Evolutionary conservation across 2,329 filamentous ascomycete species (phyloP), one percentile per base, ranked within the genome.

Genomic region (Niveomyces coronatus): DNA sequence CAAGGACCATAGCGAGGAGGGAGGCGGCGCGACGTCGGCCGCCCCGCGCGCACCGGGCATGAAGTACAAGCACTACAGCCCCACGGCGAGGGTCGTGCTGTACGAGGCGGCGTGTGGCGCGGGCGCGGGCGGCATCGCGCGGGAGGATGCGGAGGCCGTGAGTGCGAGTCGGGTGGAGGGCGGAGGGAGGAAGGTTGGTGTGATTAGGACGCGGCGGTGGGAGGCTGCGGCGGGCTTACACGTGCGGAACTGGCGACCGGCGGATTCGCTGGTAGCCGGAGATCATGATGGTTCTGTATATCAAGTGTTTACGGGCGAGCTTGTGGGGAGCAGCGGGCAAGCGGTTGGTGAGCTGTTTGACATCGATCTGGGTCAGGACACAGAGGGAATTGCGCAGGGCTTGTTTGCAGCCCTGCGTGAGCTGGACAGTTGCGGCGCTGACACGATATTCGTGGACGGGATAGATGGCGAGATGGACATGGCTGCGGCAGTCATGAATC

Each of bases 41-140:
- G n/a, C n/a, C n/a, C 91, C 91, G 0, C 71, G 85, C 40, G 91
- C 91, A 1, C 91, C 91, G 0, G 91, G 91, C 1, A 98, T 98
- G 91, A 98, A 98, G 62, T 98, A 98, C 57, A 85, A 91, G 55
- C 91, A 98, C 57, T 98, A 98, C 54, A 94, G 88, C 30, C 91
- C 91, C 1, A 85, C 80, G 57, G 93, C 91, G 1, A 77, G 71
- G 31, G 88, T 98, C 3, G 65, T 94, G 11, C 67, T 96, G 2
- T 94, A 87, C 54, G 85, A 94, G 55, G 61, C 73, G 18, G 58
- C 53, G 26, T 63, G 54, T 56, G 44, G 43, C 10, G 48, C 44
- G 9, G 57, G 61, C 16, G 46, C 48, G 30, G 52, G 52, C 9
- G 64, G 64, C 7, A 52, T 69, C 24, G 45, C 53, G 10, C 14